Percentiles rank a stretch among this genome's conserved stretches.
Conservation (phyloP, 306 rosid genomes). For the Leucaena leucocephala region DNA sequence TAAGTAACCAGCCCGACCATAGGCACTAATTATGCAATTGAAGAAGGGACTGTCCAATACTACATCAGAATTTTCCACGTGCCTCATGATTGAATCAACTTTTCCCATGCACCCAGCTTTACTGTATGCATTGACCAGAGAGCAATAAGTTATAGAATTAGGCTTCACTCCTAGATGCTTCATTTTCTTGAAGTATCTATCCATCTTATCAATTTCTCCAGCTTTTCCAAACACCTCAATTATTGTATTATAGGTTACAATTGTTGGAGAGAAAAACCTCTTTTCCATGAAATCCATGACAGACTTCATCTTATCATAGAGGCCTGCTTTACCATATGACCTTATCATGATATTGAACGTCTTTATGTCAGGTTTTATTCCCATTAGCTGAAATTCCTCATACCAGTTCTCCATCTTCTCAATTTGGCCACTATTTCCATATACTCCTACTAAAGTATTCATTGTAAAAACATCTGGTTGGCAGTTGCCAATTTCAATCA, state of each 20-base stretch:
- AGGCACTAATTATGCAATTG: conserved; percentile 74
- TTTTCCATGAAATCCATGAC: conserved; percentile 75
- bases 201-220: conserved; percentile 73
- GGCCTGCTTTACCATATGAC: conserved; percentile 78
- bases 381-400: conserved; percentile 86
- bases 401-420: conserved; percentile 94
- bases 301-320: conserved; percentile 67
- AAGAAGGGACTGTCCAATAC: conserved; percentile 76
- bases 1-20: conserved; percentile 71
- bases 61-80: conserved; percentile 79
- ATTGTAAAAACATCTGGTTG: conserved; percentile 82
- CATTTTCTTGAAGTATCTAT: conserved; percentile 62
- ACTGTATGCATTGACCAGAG: conserved; percentile 79
- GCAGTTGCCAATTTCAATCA: conserved; percentile 77
- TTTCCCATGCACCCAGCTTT: conserved; percentile 58
- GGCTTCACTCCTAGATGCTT: conserved; percentile 90
- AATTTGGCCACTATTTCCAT: conserved; percentile 66
- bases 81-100: conserved; percentile 79
- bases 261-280: conserved; percentile 68
- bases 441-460: conserved; percentile 69
- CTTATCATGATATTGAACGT: conserved; percentile 84
- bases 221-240: conserved; percentile 83
- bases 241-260: conserved; percentile 77
- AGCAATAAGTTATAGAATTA: conserved; percentile 75
- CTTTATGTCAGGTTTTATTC: conserved; percentile 68